A percentile compares a stretch with the other conserved stretches of the same genome.
These are phyloP conservation scores for Periconia sp. DNA, from an alignment of 2,329 filamentous ascomycete species.

Conservation along the genomic window DNA sequence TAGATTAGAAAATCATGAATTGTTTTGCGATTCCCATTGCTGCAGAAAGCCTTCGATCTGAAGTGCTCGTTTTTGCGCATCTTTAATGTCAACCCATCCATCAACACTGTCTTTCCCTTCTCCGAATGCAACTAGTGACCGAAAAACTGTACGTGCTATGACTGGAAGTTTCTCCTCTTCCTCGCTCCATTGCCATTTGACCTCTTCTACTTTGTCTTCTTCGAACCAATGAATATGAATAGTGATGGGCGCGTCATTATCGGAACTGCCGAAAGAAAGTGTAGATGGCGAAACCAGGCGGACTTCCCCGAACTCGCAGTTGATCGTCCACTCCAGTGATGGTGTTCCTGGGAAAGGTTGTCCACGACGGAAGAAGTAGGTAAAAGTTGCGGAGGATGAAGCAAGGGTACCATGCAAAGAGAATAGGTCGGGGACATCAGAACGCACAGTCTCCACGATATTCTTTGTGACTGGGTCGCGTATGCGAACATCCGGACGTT, in stretches of 20 bases:
- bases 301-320: constrained; percentile 46
- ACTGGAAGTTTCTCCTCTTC: constrained; percentile 31
- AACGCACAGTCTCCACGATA: constrained; percentile 30
- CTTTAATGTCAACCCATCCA: constrained; percentile 30
- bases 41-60: constrained; percentile 17
- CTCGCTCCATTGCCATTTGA: constrained; percentile 48
- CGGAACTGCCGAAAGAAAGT: constrained; percentile 16
- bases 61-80: constrained; percentile 21
- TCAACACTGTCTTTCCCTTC: constrained; percentile 19
- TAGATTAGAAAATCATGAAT: no score
- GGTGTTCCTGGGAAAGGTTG: constrained; percentile 54
- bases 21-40: constrained; percentile 1
- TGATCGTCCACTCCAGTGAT: constrained; percentile 53
- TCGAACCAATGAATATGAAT: constrained; percentile 56
- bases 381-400: constrained; percentile 45
- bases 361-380: constrained; percentile 51
- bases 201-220: constrained; percentile 48
- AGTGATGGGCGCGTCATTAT: constrained; percentile 38
- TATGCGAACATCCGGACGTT: constrained; percentile 44
- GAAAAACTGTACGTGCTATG: constrained; percentile 19
- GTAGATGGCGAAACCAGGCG: constrained; percentile 29
- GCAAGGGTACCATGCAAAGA: constrained; percentile 37
- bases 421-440: constrained; percentile 51
- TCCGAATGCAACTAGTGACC: constrained; percentile 22
- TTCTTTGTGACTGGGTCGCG: constrained; percentile 19